Evolutionary conservation across 768 basidiomycete species (phyloP).

Genomic region (Dentipellis fragilis): DNA sequence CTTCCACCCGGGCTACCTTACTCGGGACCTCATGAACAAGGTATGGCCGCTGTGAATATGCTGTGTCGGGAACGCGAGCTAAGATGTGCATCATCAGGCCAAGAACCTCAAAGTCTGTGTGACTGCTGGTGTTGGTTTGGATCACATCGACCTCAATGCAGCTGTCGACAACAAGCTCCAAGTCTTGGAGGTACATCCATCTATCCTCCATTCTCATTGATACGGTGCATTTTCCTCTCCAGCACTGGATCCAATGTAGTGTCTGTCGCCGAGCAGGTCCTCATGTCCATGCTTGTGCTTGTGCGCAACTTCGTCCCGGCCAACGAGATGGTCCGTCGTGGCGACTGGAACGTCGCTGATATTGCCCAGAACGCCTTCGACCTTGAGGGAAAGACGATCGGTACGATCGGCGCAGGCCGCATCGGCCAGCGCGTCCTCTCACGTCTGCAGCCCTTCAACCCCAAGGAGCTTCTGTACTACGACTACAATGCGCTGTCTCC

Average conservation of each 20-base stretch:
- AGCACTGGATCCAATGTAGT: conserved; percentile 78
- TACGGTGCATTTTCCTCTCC: no score
- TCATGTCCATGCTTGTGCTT: conserved; percentile 84
- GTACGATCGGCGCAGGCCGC: conserved; percentile 72
- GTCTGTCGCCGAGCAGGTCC: conserved; percentile 84
- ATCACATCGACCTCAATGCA: conserved; percentile 85
- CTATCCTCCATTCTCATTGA: no score
- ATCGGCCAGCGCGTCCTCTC: conserved; percentile 62
- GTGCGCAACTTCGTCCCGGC: conserved; percentile 86
- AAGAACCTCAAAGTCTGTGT: conserved; percentile 85
- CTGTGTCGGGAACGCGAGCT: conserved; percentile 17
- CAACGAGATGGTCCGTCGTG: conserved; percentile 79
- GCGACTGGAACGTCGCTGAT: conserved; percentile 82
- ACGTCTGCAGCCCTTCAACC: conserved; percentile 72
- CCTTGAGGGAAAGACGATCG: conserved; percentile 84
- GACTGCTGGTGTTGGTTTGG: conserved; percentile 86
- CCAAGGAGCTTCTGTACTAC: conserved; percentile 86
- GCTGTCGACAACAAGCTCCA: conserved; percentile 73
- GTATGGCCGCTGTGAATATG: conserved; percentile 23
- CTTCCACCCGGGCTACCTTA: conserved; percentile 82
- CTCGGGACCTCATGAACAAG: conserved; percentile 59
- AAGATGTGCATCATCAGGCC: conserved; percentile 34
- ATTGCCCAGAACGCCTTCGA: conserved; percentile 80
- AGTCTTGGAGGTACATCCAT: conserved; percentile 46
- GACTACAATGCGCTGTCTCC: conserved; percentile 67